Percentiles rank a stretch among this genome's conserved stretches.
Evolutionary conservation across 2,329 filamentous ascomycete species (phyloP).

Genomic region (Cladosporium sp.): DNA sequence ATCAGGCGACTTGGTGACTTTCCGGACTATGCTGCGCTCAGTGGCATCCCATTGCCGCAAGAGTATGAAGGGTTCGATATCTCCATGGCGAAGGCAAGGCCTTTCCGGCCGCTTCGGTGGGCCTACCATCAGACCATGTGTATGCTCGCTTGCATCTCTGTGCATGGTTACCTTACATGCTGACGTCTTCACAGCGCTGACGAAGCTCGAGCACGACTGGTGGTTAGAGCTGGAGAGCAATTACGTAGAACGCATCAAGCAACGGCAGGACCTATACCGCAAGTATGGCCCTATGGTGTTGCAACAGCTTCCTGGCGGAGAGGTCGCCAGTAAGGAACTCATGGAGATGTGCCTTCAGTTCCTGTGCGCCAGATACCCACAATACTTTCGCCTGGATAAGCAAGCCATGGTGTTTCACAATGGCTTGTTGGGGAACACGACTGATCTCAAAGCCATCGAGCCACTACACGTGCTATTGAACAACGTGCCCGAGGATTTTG

Average conservation of each 20-base stretch:
- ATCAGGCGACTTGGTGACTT: conserved; percentile 69
- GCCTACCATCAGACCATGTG: conserved; percentile 88
- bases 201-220: conserved; percentile 75
- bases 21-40: conserved; percentile 71
- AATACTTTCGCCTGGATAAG: conserved; percentile 61
- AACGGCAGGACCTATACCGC: conserved; percentile 62
- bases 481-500: conserved; percentile 82
- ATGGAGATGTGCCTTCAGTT: conserved; percentile 86
- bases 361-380: conserved; percentile 71
- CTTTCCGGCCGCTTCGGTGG: conserved; percentile 80
- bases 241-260: conserved; percentile 63
- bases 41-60: conserved; percentile 66
- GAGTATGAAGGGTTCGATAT: conserved; percentile 65
- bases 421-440: conserved; percentile 58
- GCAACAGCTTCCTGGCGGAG: conserved; percentile 66
- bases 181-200: conserved; percentile 54
- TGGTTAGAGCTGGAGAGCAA: conserved; percentile 83
- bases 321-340: conserved; percentile 76
- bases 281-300: conserved; percentile 63
- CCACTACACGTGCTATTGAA: conserved; percentile 69
- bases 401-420: conserved; percentile 62
- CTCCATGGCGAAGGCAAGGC: conserved; percentile 62
- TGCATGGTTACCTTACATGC: not conserved
- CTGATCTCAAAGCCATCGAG: conserved; percentile 57
- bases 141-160: conserved; percentile 42